Base-by-base conservation (phyloP, 2,329 filamentous ascomycete genomes). In the Sporothrix curviconia region DNA sequence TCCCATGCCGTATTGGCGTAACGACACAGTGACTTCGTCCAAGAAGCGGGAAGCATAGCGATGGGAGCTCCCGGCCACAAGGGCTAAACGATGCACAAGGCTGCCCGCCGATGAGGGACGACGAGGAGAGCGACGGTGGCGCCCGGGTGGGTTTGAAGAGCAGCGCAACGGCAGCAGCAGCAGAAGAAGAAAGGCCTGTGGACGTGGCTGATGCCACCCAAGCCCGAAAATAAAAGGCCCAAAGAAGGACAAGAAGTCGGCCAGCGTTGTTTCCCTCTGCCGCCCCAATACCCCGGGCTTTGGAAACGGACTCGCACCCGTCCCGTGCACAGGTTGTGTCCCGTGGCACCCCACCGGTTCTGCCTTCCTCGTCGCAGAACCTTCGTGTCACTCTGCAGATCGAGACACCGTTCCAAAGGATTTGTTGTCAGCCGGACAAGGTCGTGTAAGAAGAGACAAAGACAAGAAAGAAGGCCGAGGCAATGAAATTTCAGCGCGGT, bases 1-100 rank as follows among this genome's bases (percentile, higher is more conserved):
- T 69, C 78, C n/a, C n/a, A n/a, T 79, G 55, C 87, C 87, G 1
- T n/a, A 80, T 86, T 44, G 87, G 87, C 28, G 75, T 81, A 68
- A 40, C 40, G 59, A 52, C 22, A 34, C 51, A 22, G 55, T n/a
- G 14, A 44, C 46, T 9, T 25, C 53, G 15, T 63, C 64, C 25
- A 68, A 66, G 63, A 77, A 76, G 68, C 70, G 74, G 52, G n/a
- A 76, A 76, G 66, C 69, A 69, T 2, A 56, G 32, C 25, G 39
- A 60, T 61, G 40, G n/a, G 11, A 17, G 46, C 1, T 34, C 9
- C 36, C 28, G 2, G 46, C 24, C 2, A 32, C 54, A 3, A 11
- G 36, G 9, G 42, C 46, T 37, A 24, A 52, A 8, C n/a, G n/a
- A n/a, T n/a, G n/a, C n/a, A n/a, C n/a, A n/a, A n/a, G n/a, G n/a